Evolutionary conservation across 2,329 filamentous ascomycete genomes (phyloP), one percentile per base, ranked within the genome.

Genomic region (Clonostachys rhizophaga): DNA sequence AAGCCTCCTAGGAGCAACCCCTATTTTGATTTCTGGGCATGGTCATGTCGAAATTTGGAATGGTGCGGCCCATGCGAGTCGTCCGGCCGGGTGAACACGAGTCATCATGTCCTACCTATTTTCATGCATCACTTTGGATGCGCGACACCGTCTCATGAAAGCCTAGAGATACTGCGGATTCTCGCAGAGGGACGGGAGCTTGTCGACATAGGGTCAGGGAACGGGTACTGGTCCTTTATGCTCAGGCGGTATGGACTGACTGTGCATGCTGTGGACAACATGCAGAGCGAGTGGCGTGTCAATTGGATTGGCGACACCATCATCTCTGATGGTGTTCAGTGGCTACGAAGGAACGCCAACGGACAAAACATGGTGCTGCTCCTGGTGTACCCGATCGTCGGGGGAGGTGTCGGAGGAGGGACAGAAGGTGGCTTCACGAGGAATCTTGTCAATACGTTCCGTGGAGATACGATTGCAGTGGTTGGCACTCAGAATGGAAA

Each of bases 81-180:
- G 35, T 78, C 83, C 4, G 71, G 70, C 14, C 65, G 71, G 24
- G 74, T 78, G 5, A 73, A 71, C 45, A 75, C 72, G 49, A 78
- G 76, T 44, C 87, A 91, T 64, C 84, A 86, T 55, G 71, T 88
- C 7, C 73, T 90, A 9, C 86, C 86, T 3, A 71, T 90, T 16
- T 73, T 89, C 47, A 90, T 89, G 75, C 86, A 90, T 66, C 86
- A 91, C 64, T 90, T 90, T 62, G 86, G 86, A 44, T 91, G 86
- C 65, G 78, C 79, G 2, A 82, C 82, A 17, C 87, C 87, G 1
- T 80, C 78, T 10, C 84, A 86, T 61, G 84, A 89, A 55, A 72
- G 78, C 2, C 67, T 91, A 12, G 69, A 76, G 51, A 68, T 86
- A 18, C 72, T 90, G 34, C 74, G 74, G 35, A 68, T 75, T 43